Evolutionary conservation across 2,329 filamentous ascomycete species (phyloP), one percentile per base, ranked within the genome.

Genomic region (Cucurbitaria berberidis): DNA sequence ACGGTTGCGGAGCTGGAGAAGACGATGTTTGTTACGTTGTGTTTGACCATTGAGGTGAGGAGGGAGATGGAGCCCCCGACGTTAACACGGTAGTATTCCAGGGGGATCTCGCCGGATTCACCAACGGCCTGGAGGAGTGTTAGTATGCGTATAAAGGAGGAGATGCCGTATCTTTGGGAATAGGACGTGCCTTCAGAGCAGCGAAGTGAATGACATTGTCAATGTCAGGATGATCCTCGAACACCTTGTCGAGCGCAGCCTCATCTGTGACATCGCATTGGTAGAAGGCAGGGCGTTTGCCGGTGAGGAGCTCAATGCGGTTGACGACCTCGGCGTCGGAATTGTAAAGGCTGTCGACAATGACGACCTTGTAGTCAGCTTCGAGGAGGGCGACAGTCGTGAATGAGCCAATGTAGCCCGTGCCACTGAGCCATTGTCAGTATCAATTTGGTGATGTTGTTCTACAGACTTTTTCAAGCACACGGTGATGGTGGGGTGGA

Each of bases 121-220:
- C 95, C 95, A 55, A 99, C 95, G 41, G 96, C 93, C 91, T 96
- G 66, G 15, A 26, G 35, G n/a, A 32, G 54, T 56, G 36, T 64
- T 51, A 64, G 50, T 19, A 19, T 27, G 21, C 43, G 8, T 15
- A 22, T 24, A 10, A 22, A 13, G 11, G 5, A 39, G 11, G 19
- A 21, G 21, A 11, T 43, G 13, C 2, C 16, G 7, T 32, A 18
- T 24, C 9, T 27, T 9, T 3, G n/a, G 5, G 5, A 24, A 3
- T 10, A 10, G n/a, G 9, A 41, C 79, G 67, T 78, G 89, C 91
- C 89, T 99, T 99, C 66, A 99, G 84, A 21, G 95, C 95, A 60
- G 95, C 96, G 74, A 99, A 99, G 82, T 99, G 95, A 70, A 99
- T 98, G 63, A 98, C 95, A 74, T 91, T 96, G 84, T 97, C 92